phyloP scores from a whole-genome alignment of 768 basidiomycete genomes.

The Lactifluus volemus region DNA sequence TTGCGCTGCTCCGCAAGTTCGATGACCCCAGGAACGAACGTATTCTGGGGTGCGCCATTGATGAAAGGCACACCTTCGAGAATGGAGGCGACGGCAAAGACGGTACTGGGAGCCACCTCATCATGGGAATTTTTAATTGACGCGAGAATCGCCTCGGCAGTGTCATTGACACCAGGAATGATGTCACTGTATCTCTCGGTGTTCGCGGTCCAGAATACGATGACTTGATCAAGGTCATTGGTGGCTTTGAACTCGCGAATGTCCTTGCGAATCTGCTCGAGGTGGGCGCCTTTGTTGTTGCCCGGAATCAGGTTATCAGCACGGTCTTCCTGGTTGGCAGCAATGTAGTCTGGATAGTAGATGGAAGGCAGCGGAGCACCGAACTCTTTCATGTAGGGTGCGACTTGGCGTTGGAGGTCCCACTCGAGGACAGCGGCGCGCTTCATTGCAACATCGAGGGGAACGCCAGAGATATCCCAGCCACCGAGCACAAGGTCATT shows the following conservation, averaged over 20 bases:
- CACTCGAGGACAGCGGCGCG: constrained; percentile 92
- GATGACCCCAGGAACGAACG: constrained; percentile 93
- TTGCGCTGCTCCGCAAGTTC: constrained; percentile 81
- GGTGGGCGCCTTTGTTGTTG: constrained; percentile 78
- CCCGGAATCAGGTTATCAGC: constrained; percentile 92
- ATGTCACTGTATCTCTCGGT: constrained; percentile 97
- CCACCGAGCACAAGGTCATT: constrained; percentile 96
- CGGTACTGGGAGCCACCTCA: constrained; percentile 92
- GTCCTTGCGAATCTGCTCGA: constrained; percentile 87
- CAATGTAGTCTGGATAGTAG: constrained; percentile 97
- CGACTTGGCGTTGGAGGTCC: constrained; percentile 93
- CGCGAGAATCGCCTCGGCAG: constrained; percentile 74
- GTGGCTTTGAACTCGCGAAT: constrained; percentile 87
- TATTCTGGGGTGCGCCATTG: constrained; percentile 98
- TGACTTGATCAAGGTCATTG: constrained; percentile 74
- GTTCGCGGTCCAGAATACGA: constrained; percentile 99
- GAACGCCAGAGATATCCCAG: constrained; percentile 89
- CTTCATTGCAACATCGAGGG: constrained; percentile 88
- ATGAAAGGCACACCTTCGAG: constrained; percentile 93
- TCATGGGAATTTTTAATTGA: constrained; percentile 79
- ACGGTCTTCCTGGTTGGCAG: constrained; percentile 93
- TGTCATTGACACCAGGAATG: constrained; percentile 92
- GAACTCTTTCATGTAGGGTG: constrained; percentile 71
- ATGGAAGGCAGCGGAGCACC: constrained; percentile 86
- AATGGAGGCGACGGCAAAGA: constrained; percentile 93